These are phyloP conservation scores for Canna indica DNA, from an alignment of 176 grass and related monocot genomes.

Conservation along the genomic window DNA sequence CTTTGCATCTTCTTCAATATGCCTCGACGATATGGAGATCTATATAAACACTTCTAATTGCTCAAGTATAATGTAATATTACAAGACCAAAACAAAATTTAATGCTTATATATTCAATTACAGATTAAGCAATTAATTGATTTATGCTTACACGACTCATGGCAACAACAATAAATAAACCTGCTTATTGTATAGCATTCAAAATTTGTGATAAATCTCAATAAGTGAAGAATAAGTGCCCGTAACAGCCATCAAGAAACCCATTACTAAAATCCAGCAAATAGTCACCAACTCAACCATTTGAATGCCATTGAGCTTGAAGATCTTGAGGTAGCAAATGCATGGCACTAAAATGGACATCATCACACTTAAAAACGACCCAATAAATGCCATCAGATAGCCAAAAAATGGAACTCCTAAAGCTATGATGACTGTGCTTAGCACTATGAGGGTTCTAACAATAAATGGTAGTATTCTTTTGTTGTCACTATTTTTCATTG, in stretches of 20 bases:
- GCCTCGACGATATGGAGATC: too few relatives aligned
- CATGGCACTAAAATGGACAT: constrained; percentile 65
- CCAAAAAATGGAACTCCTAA: constrained; percentile 55
- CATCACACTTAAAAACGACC: constrained; percentile 53
- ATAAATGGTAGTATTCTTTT: too few relatives aligned
- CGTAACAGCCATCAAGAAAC: constrained; percentile 31
- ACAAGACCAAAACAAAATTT: too few relatives aligned
- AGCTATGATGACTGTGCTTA: constrained; percentile 52
- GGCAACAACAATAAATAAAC: too few relatives aligned
- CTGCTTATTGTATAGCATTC: too few relatives aligned
- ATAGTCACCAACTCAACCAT: constrained; percentile 40
- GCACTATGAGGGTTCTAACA: constrained; percentile 48
- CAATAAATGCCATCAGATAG: constrained; percentile 45
- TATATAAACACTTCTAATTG: too few relatives aligned
- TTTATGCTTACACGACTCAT: too few relatives aligned
- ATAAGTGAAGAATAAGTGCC: constrained; percentile 72
- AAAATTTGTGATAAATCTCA: constrained; percentile 46
- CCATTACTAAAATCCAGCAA: constrained; percentile 37
- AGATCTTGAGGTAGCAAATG: constrained; percentile 71
- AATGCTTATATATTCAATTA: too few relatives aligned
- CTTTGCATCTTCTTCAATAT: too few relatives aligned
- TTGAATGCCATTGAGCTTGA: constrained; percentile 35
- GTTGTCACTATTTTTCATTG: constrained; percentile 6
- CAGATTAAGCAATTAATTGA: too few relatives aligned
- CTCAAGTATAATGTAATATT: too few relatives aligned